Evolutionary conservation across 2,329 filamentous ascomycete species (phyloP).

Genomic region (Xylariaceae sp.): DNA sequence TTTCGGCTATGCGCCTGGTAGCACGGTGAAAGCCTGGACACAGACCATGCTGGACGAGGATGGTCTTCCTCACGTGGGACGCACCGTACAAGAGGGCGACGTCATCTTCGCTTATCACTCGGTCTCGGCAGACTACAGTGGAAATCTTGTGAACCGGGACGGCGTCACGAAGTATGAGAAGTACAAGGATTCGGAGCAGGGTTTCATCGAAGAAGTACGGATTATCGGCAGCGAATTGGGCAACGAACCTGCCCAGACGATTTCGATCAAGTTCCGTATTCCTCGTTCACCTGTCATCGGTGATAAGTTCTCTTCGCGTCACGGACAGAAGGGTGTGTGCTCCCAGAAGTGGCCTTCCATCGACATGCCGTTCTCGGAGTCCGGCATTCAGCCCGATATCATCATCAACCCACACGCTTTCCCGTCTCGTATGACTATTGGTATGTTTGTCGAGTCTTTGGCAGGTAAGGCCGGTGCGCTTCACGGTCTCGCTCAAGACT

Average conservation of each 20-base stretch:
- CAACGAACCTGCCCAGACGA: slow-evolving; percentile 74
- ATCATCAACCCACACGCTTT: slow-evolving; percentile 99
- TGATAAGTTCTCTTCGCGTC: slow-evolving; percentile 97
- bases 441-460: slow-evolving; percentile 97
- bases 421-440: slow-evolving; percentile 98
- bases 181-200: slow-evolving; percentile 88
- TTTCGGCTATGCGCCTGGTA: slow-evolving; percentile 83
- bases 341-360: slow-evolving; percentile 92
- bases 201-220: slow-evolving; percentile 88
- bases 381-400: slow-evolving; percentile 91
- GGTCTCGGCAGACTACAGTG: slow-evolving; percentile 73
- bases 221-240: slow-evolving; percentile 81
- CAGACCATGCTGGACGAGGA: slow-evolving; percentile 76
- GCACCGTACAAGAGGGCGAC: slow-evolving; percentile 72
- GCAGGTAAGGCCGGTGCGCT: slow-evolving; percentile 92
- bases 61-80: slow-evolving; percentile 76
- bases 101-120: slow-evolving; percentile 85
- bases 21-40: slow-evolving; percentile 64
- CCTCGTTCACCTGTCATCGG: slow-evolving; percentile 89
- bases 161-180: slow-evolving; percentile 81
- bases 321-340: slow-evolving; percentile 95
- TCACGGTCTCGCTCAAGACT: slow-evolving; percentile 93
- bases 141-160: slow-evolving; percentile 78
- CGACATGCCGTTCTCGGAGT: slow-evolving; percentile 96
- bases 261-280: slow-evolving; percentile 89